Percentiles rank a stretch among this genome's conserved stretches.
Conservation (phyloP, 1,284 basidiomycete species). For the Bjerkandera adusta region DNA sequence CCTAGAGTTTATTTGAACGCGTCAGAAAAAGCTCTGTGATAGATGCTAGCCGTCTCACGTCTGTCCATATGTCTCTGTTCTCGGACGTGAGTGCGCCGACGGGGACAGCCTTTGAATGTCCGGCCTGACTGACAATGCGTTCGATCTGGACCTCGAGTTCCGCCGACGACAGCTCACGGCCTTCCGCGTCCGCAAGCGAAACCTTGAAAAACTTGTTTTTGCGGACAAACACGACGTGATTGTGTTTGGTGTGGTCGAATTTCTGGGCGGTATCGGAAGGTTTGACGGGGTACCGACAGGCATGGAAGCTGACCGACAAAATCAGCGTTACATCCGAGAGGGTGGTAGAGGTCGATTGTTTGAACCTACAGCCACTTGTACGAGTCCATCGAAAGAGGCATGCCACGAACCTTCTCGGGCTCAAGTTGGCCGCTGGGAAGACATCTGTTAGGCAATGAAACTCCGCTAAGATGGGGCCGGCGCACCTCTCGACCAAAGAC, state of each 20-base stretch:
- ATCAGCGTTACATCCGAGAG: background rate
- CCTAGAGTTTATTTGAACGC: constrained; percentile 31
- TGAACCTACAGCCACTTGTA: constrained; percentile 86
- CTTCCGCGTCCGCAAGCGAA: constrained; percentile 59
- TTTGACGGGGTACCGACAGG: constrained; percentile 82
- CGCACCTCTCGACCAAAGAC: constrained; percentile 76
- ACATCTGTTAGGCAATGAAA: background rate
- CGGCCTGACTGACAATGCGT: constrained; percentile 71
- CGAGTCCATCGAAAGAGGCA: constrained; percentile 91
- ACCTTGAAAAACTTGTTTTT: constrained; percentile 93
- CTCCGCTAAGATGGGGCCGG: too few species aligned
- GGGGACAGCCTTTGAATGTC: constrained; percentile 52
- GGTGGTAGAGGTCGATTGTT: background rate
- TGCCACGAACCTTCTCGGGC: constrained; percentile 84
- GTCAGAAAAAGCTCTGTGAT: background rate
- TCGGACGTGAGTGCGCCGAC: constrained; percentile 87
- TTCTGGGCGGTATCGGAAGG: constrained; percentile 85
- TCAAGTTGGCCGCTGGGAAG: constrained; percentile 69
- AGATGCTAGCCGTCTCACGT: constrained; percentile 45
- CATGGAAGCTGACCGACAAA: constrained; percentile 69
- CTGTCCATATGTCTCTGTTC: constrained; percentile 90
- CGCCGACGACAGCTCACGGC: constrained; percentile 66
- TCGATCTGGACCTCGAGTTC: constrained; percentile 86
- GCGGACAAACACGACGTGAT: constrained; percentile 88
- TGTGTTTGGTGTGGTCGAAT: constrained; percentile 74